Base-by-base conservation (phyloP, 148 eudicot species). In the Camellia sinensis region DNA sequence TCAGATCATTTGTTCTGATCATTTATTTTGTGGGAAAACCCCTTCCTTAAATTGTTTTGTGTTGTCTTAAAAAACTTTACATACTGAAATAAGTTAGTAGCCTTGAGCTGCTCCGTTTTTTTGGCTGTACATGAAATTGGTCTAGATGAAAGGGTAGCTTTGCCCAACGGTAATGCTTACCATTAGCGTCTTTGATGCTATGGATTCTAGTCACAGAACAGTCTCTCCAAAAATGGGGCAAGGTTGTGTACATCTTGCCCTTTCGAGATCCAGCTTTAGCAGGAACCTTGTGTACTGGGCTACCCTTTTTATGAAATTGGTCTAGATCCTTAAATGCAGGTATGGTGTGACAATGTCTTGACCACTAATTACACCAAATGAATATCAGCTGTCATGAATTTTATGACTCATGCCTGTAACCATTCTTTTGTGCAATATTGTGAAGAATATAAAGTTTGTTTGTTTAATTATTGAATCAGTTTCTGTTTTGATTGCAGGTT, bases 401-500 rank as follows among this genome's bases (percentile, higher is more conserved):
- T n/a, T 5, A 21, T 11, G 44, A 45, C 12, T 62, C 57, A 48
- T 21, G 44, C 59, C 6, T 45, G 14, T 18, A 9, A 48, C 19
- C 54, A 1, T 4, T 62, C 17, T 62, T 44, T 76, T 11, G 21
- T 37, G n/a, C 14, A 12, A 48, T 59, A 13, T 19, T 10, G 15
- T 60, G 40, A 43, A 40, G 17, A 40, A 18, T 57, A 11, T 52
- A 3, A 17, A 15, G 22, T 29, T 7, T 41, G 57, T 41, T 79
- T 21, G 29, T 18, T 62, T 11, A 62, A 12, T 59, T 69, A 50
- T 68, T 71, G 50, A 74, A 71, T 65, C 52, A 37, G 12, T 71
- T 46, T 71, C 8, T 66, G 43, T 37, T 81, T 2, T 69, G 18
- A 53, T 76, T 89, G 79, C 90, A 92, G 98, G 90, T 94, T 68